Conservation (phyloP, 208 protist species). For the Endotrypanum monterogeii region DNA sequence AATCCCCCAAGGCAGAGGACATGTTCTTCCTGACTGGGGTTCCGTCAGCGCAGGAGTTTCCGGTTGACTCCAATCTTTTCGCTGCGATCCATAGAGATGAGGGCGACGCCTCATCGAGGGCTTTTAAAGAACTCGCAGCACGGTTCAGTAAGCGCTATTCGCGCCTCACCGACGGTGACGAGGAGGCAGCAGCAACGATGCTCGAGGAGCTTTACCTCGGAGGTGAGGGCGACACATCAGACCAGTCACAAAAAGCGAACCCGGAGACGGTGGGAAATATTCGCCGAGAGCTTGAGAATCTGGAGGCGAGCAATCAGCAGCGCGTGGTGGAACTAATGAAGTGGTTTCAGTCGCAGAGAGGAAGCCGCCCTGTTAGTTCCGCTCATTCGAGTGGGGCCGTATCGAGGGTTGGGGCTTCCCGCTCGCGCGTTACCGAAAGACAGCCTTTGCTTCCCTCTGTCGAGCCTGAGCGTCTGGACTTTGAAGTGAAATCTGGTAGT, state of each 20-base stretch:
- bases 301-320: slow-evolving; percentile 45
- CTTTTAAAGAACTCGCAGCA: slow-evolving; percentile 30
- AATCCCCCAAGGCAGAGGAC: slow-evolving; percentile 1
- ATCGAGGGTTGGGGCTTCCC: background rate
- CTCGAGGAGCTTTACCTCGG: slow-evolving; percentile 33
- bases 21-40: slow-evolving; percentile 21
- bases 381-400: background rate
- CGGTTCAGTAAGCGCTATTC: slow-evolving; percentile 21
- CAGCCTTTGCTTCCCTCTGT: background rate
- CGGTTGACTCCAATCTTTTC: background rate
- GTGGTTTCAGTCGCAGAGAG: slow-evolving; percentile 40
- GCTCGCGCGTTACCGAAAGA: background rate
- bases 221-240: slow-evolving; percentile 1
- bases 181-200: slow-evolving; percentile 8
- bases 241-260: slow-evolving; percentile 25
- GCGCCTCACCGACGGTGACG: background rate
- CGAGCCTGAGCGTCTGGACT: slow-evolving; percentile 44
- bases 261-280: slow-evolving; percentile 39
- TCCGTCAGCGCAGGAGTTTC: background rate
- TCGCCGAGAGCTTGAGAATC: slow-evolving; percentile 49
- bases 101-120: background rate
- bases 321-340: slow-evolving; percentile 55
- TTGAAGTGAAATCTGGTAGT: slow-evolving; percentile 56
- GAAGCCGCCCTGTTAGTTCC: background rate
- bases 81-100: background rate